Percentiles rank a stretch among this genome's conserved stretches.
Evolutionary conservation across 495 filamentous ascomycete species (phyloP).

Genomic region (Chaetomidium leptoderma): DNA sequence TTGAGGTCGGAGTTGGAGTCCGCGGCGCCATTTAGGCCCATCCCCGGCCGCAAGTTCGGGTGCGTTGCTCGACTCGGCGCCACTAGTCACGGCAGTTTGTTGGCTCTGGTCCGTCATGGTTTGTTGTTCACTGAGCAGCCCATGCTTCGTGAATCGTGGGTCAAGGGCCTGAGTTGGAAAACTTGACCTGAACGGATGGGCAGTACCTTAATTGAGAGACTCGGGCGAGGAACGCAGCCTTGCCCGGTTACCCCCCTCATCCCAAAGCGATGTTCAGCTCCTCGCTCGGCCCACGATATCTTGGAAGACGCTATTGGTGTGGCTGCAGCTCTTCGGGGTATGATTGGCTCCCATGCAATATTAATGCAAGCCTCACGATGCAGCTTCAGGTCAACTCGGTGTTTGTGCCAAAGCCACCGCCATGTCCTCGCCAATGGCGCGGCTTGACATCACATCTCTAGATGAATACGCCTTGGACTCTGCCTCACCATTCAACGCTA

Average conservation of each 20-base stretch:
- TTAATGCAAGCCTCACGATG: neutral
- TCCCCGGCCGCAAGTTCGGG: neutral
- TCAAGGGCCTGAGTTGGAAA: neutral
- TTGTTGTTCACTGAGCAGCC: neutral
- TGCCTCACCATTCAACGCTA: neutral
- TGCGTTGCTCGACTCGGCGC: neutral
- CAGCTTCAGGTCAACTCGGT: neutral
- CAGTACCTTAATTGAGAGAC: neutral
- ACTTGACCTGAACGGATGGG: neutral
- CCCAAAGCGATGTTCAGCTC: neutral
- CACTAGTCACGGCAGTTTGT: conserved; percentile 1
- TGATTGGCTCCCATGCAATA: neutral
- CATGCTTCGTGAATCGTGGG: neutral
- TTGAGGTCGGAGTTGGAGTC: conserved; percentile 15
- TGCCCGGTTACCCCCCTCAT: neutral
- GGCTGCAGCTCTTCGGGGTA: neutral
- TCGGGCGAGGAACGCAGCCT: neutral
- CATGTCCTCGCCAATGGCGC: neutral
- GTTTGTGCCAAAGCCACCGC: neutral
- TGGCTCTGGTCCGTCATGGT: neutral
- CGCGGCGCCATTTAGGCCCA: conserved; percentile 10
- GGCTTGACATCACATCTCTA: neutral
- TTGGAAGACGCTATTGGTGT: neutral
- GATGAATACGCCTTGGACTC: neutral
- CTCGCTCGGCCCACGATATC: neutral